A percentile compares a stretch with the other conserved stretches of the same genome.
phyloP scores from a whole-genome alignment of 257 asterid species.

The Solanum verrucosum region DNA sequence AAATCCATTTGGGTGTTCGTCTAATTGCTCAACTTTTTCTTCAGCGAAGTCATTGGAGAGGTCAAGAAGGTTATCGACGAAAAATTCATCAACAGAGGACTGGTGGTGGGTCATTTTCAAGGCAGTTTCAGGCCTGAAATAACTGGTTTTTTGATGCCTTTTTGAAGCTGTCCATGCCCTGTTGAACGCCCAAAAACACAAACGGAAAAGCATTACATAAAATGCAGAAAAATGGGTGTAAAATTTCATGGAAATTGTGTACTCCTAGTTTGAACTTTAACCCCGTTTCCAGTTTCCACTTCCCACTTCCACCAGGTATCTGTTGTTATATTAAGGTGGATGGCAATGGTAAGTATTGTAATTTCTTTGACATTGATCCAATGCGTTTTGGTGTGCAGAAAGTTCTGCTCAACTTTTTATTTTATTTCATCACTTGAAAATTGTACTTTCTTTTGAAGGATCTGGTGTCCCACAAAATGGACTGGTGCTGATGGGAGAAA shows the following conservation, averaged over 20 bases:
- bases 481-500: conserved; percentile 63
- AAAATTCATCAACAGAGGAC: no score
- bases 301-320: neutral
- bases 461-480: conserved; percentile 79
- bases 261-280: neutral
- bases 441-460: conserved; percentile 31
- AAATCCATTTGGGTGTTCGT: neutral
- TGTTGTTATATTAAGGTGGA: neutral
- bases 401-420: neutral
- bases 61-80: no score
- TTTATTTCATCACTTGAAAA: neutral
- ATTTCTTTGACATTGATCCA: neutral
- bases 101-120: neutral
- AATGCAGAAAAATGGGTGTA: neutral
- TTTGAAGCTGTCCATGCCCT: neutral
- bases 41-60: neutral
- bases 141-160: neutral
- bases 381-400: neutral
- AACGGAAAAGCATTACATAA: no score
- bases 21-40: neutral
- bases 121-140: neutral
- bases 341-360: neutral
- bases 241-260: neutral
- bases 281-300: no score
- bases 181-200: no score